These are phyloP conservation scores for Fusarium sp. DNA, from an alignment of 2,329 filamentous ascomycete genomes.

Conservation along the genomic window DNA sequence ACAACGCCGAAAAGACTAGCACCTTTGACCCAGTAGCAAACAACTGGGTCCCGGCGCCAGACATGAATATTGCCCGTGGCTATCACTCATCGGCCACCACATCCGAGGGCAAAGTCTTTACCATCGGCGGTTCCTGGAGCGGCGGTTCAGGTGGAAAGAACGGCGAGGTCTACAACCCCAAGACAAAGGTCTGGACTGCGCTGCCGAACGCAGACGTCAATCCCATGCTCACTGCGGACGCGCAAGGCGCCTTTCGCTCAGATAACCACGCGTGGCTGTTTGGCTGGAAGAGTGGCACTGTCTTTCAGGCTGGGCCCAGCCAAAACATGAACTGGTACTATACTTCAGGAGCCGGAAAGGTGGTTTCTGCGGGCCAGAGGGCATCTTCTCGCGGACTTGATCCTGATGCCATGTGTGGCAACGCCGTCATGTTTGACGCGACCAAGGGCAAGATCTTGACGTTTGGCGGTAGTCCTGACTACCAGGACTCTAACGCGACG, in stretches of 20 bases:
- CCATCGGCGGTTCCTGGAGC: conserved; percentile 36
- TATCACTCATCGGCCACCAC: conserved; percentile 39
- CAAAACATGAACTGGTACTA: conserved; percentile 70
- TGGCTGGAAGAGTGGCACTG: conserved; percentile 60
- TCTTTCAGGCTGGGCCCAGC: conserved; percentile 70
- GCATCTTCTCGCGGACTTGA: conserved; percentile 53
- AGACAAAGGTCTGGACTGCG: conserved; percentile 25
- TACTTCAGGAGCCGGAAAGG: conserved; percentile 50
- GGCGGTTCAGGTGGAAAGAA: conserved; percentile 25
- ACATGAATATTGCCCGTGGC: conserved; percentile 19
- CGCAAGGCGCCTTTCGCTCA: conserved; percentile 63
- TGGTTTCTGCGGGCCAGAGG: conserved; percentile 43
- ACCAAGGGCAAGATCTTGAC: conserved; percentile 71
- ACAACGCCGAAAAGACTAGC: conserved; percentile 63
- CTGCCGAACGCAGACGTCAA: conserved; percentile 56
- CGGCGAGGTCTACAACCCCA: conserved; percentile 30
- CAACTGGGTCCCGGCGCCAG: conserved; percentile 1
- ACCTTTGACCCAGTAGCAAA: not conserved
- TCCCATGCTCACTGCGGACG: conserved; percentile 66
- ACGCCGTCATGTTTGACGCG: conserved; percentile 72
- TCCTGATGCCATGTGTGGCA: conserved; percentile 69
- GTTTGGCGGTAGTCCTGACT: conserved; percentile 64
- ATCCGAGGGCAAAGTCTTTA: conserved; percentile 30
- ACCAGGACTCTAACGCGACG: conserved; percentile 61
- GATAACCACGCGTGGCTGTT: conserved; percentile 52